Conservation (phyloP, 257 asterid genomes). For the Nicotiana undulata region DNA sequence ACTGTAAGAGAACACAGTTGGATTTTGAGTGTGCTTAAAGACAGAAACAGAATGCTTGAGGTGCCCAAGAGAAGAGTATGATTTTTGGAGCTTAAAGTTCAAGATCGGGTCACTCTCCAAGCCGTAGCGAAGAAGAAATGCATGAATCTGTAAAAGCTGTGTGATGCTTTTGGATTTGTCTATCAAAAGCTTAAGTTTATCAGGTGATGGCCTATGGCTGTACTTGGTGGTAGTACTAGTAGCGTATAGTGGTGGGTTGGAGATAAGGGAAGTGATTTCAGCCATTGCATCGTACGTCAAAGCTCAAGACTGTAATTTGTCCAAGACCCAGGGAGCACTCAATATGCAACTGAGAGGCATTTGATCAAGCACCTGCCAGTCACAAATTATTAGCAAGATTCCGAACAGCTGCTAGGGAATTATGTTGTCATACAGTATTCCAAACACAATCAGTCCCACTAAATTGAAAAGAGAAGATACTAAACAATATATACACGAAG, state of each 20-base stretch:
- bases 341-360: neutral
- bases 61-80: constrained; percentile 19
- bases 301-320: neutral
- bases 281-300: neutral
- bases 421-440: neutral
- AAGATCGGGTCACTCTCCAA: constrained; percentile 17
- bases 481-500: no score
- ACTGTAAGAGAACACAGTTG: constrained; percentile 25
- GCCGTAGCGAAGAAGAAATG: constrained; percentile 12
- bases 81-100: constrained; percentile 25
- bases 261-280: constrained; percentile 8
- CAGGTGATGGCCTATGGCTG: constrained; percentile 6
- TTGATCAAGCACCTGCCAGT: neutral
- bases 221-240: constrained; percentile 1
- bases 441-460: neutral
- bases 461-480: neutral
- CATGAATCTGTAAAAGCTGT: constrained; percentile 20
- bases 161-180: constrained; percentile 17
- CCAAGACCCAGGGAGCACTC: neutral
- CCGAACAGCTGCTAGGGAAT: neutral
- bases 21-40: constrained; percentile 11
- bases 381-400: neutral
- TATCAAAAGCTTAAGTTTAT: constrained; percentile 15
- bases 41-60: constrained; percentile 16
- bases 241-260: neutral